Evolutionary conservation across 129 eudicot species (phyloP).

Genomic region (Ambrosia artemisiifolia): DNA sequence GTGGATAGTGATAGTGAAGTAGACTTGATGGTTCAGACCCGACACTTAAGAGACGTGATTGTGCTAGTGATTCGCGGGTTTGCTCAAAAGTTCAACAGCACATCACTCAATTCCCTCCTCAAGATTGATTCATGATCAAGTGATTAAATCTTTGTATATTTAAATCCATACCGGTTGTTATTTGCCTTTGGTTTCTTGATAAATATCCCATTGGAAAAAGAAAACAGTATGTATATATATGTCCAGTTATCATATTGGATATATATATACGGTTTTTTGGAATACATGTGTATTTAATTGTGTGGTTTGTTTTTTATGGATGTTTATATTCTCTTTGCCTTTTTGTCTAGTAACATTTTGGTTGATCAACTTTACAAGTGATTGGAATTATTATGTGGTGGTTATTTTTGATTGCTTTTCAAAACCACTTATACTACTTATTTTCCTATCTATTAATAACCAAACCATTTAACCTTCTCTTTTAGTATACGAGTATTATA

Average conservation of each 20-base stretch:
- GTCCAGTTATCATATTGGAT: conserved; percentile 14
- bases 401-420: too few relatives aligned
- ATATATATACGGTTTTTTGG: conserved; percentile 10
- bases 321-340: background rate
- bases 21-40: conserved; percentile 90
- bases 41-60: conserved; percentile 83
- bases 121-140: conserved; percentile 54
- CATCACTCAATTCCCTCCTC: conserved; percentile 92
- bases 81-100: conserved; percentile 88
- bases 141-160: conserved; percentile 7
- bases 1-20: conserved; percentile 88
- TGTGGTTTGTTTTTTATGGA: conserved; percentile 14
- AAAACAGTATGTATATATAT: conserved; percentile 25
- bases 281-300: background rate
- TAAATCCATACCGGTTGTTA: conserved; percentile 17
- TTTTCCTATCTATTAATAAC: too few relatives aligned
- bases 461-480: too few relatives aligned
- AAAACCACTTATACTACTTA: too few relatives aligned
- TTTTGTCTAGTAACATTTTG: background rate
- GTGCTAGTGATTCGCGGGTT: conserved; percentile 88
- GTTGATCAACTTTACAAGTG: too few relatives aligned
- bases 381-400: too few relatives aligned
- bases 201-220: conserved; percentile 18
- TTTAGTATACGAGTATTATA: too few relatives aligned
- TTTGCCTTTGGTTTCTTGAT: conserved; percentile 23